phyloP scores from a whole-genome alignment of 768 basidiomycete genomes.

The Amanita molliuscula region DNA sequence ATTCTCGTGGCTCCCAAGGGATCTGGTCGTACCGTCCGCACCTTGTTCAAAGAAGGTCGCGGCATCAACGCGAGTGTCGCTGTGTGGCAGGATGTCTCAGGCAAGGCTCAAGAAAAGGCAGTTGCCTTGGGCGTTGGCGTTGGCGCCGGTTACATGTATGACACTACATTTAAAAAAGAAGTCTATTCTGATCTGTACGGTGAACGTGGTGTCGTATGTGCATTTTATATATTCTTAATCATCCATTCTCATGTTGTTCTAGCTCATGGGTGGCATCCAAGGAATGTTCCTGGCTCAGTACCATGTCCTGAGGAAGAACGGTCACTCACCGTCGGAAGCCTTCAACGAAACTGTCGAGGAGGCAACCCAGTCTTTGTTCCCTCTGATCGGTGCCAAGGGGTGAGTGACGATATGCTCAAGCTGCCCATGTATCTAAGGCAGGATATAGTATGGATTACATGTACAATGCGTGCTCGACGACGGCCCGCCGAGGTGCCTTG shows the following conservation, averaged over 20 bases:
- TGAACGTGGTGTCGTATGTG: slow-evolving; percentile 96
- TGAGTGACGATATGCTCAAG: slow-evolving; percentile 22
- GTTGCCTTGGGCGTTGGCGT: slow-evolving; percentile 89
- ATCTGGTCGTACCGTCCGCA: slow-evolving; percentile 96
- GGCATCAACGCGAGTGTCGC: slow-evolving; percentile 95
- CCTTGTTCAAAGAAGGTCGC: slow-evolving; percentile 99
- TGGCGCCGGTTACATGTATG: slow-evolving; percentile 97
- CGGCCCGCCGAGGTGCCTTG: slow-evolving; percentile 95
- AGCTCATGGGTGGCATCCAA: slow-evolving; percentile 98
- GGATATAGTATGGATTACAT: slow-evolving; percentile 89
- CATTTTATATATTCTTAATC: neutral
- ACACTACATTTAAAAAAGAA: slow-evolving; percentile 99
- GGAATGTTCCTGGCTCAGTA: slow-evolving; percentile 99
- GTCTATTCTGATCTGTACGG: slow-evolving; percentile 99
- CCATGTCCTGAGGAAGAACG: slow-evolving; percentile 92
- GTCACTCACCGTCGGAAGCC: slow-evolving; percentile 94
- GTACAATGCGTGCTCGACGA: slow-evolving; percentile 98
- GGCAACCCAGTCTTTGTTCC: slow-evolving; percentile 98
- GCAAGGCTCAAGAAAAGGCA: slow-evolving; percentile 96
- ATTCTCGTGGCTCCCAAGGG: slow-evolving; percentile 99
- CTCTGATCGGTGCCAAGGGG: slow-evolving; percentile 92
- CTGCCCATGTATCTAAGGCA: neutral
- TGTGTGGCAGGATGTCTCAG: slow-evolving; percentile 96
- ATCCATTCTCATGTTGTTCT: slow-evolving; percentile 9
- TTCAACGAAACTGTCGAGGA: slow-evolving; percentile 99